A percentile compares a stretch with the other conserved stretches of the same genome.
Evolutionary conservation across 2,329 filamentous ascomycete species (phyloP).

Genomic region (Cyphellophora europaea): DNA sequence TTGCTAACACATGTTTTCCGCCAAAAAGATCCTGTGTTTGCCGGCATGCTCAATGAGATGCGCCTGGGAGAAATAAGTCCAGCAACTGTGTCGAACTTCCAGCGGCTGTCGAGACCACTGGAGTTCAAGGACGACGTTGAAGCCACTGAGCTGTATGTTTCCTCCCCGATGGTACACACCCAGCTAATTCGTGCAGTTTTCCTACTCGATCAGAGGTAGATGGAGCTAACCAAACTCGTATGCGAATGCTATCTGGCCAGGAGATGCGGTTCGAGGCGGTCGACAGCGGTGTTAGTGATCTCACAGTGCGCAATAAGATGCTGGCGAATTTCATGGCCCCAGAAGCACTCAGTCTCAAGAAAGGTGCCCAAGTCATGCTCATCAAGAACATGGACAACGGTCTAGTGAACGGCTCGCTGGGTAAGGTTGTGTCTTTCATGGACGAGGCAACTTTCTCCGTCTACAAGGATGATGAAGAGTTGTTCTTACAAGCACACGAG

Average conservation of each 20-base stretch:
- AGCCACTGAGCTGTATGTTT: slow-evolving; percentile 68
- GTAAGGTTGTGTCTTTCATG: slow-evolving; percentile 77
- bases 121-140: slow-evolving; percentile 64
- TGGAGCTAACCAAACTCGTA: slow-evolving; percentile 65
- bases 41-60: slow-evolving; percentile 96
- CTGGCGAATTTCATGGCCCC: slow-evolving; percentile 91
- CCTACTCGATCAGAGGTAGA: slow-evolving; percentile 88
- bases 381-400: slow-evolving; percentile 97
- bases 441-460: slow-evolving; percentile 52
- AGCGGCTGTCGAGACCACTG: slow-evolving; percentile 60
- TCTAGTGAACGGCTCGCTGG: slow-evolving; percentile 88
- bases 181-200: slow-evolving; percentile 59
- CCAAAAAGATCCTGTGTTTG: slow-evolving; percentile 84
- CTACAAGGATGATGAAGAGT: slow-evolving; percentile 49
- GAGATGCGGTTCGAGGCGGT: slow-evolving; percentile 59
- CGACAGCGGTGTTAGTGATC: slow-evolving; percentile 65
- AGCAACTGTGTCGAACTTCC: slow-evolving; percentile 70
- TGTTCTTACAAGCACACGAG: slow-evolving; percentile 33
- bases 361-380: slow-evolving; percentile 96
- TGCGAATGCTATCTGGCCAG: slow-evolving; percentile 62
- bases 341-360: slow-evolving; percentile 67
- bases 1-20: slow-evolving; percentile 92
- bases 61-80: slow-evolving; percentile 71
- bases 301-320: slow-evolving; percentile 62
- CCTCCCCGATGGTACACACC: no score